Percentiles rank a stretch among this genome's conserved stretches.
phyloP scores from a whole-genome alignment of 2,329 filamentous ascomycete species.

The Nothophaeocryptopus gaeumannii region DNA sequence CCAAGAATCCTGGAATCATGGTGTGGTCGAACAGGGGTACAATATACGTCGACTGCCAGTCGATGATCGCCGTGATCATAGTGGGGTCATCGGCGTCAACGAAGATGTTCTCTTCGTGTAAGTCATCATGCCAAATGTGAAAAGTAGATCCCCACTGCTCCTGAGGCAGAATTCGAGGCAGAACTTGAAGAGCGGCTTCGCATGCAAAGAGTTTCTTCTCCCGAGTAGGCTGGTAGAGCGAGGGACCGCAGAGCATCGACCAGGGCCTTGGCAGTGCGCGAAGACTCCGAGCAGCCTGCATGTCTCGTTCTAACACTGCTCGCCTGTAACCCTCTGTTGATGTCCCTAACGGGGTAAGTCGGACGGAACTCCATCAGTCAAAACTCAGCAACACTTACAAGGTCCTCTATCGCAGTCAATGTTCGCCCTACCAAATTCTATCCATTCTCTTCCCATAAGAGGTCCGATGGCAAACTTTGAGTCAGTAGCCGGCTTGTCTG shows the following conservation, averaged over 20 bases:
- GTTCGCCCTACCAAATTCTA: constrained; percentile 33
- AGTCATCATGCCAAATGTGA: constrained; percentile 39
- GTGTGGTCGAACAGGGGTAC: constrained; percentile 40
- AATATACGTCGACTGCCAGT: constrained; percentile 37
- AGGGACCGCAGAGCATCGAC: constrained; percentile 37
- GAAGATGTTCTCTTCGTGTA: constrained; percentile 41
- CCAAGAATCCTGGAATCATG: constrained; percentile 34
- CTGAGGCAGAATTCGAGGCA: constrained; percentile 11
- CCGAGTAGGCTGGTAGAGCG: constrained; percentile 37
- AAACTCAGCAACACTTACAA: constrained; percentile 31
- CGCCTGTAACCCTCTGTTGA: constrained; percentile 31
- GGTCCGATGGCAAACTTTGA: constrained; percentile 40
- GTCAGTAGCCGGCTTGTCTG: constrained; percentile 23
- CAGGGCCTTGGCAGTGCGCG: constrained; percentile 35
- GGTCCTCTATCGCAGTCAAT: constrained; percentile 38
- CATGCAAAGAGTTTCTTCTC: constrained; percentile 36
- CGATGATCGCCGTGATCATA: constrained; percentile 33
- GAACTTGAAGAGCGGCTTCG: constrained; percentile 24
- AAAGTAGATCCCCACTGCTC: constrained; percentile 8
- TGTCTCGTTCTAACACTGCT: constrained; percentile 27
- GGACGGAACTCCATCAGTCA: not conserved
- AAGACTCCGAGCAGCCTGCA: constrained; percentile 35
- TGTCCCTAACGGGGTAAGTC: constrained; percentile 9
- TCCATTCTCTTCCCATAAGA: constrained; percentile 33
- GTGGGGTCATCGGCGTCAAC: constrained; percentile 34